Conservation (phyloP, 2,329 filamentous ascomycete species). For the Ascochyta koolunga region DNA sequence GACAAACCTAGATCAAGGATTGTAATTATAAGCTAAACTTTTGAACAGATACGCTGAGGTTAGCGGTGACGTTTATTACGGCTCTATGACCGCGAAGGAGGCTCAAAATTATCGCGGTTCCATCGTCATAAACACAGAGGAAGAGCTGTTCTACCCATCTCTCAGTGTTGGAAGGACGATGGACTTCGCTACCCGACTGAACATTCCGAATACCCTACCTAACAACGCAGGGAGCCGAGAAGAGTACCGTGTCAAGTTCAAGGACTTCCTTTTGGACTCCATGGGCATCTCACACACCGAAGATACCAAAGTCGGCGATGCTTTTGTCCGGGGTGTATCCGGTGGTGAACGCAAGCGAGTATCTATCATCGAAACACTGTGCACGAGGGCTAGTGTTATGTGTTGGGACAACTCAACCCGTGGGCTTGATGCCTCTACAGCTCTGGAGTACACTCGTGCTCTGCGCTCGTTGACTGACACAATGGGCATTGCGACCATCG, state of each 20-base stretch:
- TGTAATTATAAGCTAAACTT: conserved; percentile 12
- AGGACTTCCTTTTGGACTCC: conserved; percentile 60
- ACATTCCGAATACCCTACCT: conserved; percentile 63
- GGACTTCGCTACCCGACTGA: conserved; percentile 63
- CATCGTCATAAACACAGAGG: conserved; percentile 67
- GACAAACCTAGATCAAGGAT: not conserved
- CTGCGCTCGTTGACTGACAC: conserved; percentile 58
- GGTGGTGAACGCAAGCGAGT: conserved; percentile 74
- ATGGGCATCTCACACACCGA: conserved; percentile 58
- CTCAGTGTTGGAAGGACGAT: conserved; percentile 60
- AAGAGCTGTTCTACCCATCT: conserved; percentile 59
- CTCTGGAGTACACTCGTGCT: conserved; percentile 62
- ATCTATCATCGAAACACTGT: conserved; percentile 69
- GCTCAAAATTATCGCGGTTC: conserved; percentile 78
- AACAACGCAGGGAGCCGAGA: conserved; percentile 51
- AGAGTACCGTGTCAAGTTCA: conserved; percentile 55
- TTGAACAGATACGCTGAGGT: conserved; percentile 76
- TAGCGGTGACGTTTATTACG: conserved; percentile 58
- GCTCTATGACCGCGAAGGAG: conserved; percentile 71
- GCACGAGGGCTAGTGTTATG: conserved; percentile 63
- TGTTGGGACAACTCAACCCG: conserved; percentile 54
- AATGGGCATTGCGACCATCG: conserved; percentile 56
- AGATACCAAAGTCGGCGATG: conserved; percentile 72
- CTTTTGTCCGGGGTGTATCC: conserved; percentile 69
- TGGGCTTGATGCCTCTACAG: conserved; percentile 48